phyloP scores from a whole-genome alignment of 1,284 basidiomycete genomes.

The Agroathelia rolfsii region DNA sequence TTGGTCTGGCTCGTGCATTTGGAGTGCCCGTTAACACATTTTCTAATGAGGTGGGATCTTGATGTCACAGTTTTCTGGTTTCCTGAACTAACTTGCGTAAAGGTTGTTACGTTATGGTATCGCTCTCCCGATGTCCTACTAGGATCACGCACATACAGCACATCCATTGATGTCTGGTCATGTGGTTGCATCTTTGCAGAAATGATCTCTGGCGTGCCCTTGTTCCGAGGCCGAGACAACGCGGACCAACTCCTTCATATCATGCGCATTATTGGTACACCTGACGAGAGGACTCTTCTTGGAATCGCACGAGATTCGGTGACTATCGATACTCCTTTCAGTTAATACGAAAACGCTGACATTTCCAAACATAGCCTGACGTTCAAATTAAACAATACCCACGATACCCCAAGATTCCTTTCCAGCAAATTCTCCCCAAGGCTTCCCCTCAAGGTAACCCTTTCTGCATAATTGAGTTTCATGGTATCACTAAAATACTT shows the following conservation, averaged over 20 bases:
- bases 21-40: slow-evolving; percentile 96
- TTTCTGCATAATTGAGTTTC: not conserved
- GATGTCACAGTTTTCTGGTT: not conserved
- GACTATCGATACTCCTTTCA: slow-evolving; percentile 6
- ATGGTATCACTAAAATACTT: no score
- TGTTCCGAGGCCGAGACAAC: slow-evolving; percentile 97
- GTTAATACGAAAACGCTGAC: no score
- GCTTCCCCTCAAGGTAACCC: slow-evolving; percentile 76
- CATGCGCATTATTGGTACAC: slow-evolving; percentile 95
- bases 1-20: slow-evolving; percentile 90
- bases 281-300: slow-evolving; percentile 80
- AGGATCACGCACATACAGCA: slow-evolving; percentile 95
- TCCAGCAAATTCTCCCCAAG: slow-evolving; percentile 85
- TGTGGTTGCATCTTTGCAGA: slow-evolving; percentile 99
- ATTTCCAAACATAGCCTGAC: slow-evolving; percentile 59
- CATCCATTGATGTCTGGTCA: slow-evolving; percentile 98
- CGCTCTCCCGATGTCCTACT: slow-evolving; percentile 96
- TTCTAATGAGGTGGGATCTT: slow-evolving; percentile 75
- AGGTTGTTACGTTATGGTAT: slow-evolving; percentile 99
- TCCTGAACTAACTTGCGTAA: slow-evolving; percentile 10
- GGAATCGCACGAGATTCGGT: slow-evolving; percentile 92
- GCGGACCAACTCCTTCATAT: slow-evolving; percentile 97
- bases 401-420: slow-evolving; percentile 85
- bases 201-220: slow-evolving; percentile 94
- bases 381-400: slow-evolving; percentile 84